phyloP scores from a whole-genome alignment of 306 rosid genomes.

The Cucurbita moschata region DNA sequence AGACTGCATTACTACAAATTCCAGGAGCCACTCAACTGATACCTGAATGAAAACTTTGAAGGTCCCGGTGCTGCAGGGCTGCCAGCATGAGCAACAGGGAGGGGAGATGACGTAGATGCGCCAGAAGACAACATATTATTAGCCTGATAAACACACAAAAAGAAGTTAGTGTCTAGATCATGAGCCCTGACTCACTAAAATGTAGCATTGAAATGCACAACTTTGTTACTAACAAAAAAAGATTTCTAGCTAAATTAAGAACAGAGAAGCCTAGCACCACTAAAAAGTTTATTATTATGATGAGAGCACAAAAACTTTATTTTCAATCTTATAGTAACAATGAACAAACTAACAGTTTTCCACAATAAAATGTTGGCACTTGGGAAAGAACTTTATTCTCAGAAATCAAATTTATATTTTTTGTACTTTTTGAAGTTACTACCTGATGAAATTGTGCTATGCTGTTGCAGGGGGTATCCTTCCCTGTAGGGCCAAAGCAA shows the following conservation, averaged over 20 bases:
- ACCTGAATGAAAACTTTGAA: constrained; percentile 79
- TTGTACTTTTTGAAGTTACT: not conserved
- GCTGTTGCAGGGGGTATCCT: constrained; percentile 54
- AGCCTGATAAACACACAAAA: constrained; percentile 34
- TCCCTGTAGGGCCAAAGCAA: constrained; percentile 41
- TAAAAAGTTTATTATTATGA: not conserved
- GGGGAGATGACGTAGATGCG: constrained; percentile 33
- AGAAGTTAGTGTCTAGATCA: not conserved
- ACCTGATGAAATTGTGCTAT: constrained; percentile 69
- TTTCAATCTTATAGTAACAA: not conserved
- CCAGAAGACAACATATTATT: constrained; percentile 37
- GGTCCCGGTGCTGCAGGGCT: constrained; percentile 45
- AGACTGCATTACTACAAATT: constrained; percentile 4
- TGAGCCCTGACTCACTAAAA: not conserved
- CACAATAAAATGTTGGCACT: not conserved
- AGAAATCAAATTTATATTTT: not conserved
- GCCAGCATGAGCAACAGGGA: constrained; percentile 40
- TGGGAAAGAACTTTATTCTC: not conserved
- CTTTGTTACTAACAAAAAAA: not conserved
- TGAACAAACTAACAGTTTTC: not conserved
- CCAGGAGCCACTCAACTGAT: constrained; percentile 5
- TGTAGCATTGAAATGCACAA: not conserved
- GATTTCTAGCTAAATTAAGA: not conserved
- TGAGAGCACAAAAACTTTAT: not conserved
- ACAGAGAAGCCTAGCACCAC: not conserved